Evolutionary conservation across 345 rosid genomes (phyloP), one percentile per base, ranked within the genome.

Genomic region (Dovyalis caffra): DNA sequence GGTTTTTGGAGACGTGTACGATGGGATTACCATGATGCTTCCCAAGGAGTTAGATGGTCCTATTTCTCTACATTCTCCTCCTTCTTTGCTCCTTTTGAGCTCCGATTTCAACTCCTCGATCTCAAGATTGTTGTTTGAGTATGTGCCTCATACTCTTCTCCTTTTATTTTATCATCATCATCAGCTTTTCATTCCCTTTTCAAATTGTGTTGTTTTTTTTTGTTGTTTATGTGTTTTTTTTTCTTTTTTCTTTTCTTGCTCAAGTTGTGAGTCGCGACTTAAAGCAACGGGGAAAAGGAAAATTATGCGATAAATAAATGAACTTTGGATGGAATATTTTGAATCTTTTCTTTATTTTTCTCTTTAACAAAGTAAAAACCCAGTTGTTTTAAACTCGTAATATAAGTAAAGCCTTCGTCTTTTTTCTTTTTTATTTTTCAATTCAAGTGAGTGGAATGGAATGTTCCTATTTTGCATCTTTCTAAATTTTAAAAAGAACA

Each of bases 91-190:
- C 79, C 89, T 66, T 75, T 86, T 67, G 86, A 87, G 69, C 85
- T 85, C 38, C 93, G 88, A 8, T 82, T 86, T 80, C 95, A 85
- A 69, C 73, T 86, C 26, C 95, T 95, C 69, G 91, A 91, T 80
- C 77, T 92, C 11, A 77, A 80, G 33, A 81, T 72, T 53, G 84
- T 69, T n/a, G 34, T 90, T 40, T 82, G 81, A 71, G 95, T 92
- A 47, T 74, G 86, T 76, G 70, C 31, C 61, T 58, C 57, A 12
- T 43, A n/a, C n/a, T n/a, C n/a, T n/a, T n/a, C n/a, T n/a, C n/a
- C n/a, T n/a, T n/a, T n/a, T n/a, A n/a, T 31, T 20, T 29, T 51
- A 5, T 32, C 58, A 29, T 4, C 10, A 20, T n/a, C 43, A 20
- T 21, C 2, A 26, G 6, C 38, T 34, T 61, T 45, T 62, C 3